Conservation (phyloP, 1,284 basidiomycete genomes). For the Ustilago bromivora region DNA sequence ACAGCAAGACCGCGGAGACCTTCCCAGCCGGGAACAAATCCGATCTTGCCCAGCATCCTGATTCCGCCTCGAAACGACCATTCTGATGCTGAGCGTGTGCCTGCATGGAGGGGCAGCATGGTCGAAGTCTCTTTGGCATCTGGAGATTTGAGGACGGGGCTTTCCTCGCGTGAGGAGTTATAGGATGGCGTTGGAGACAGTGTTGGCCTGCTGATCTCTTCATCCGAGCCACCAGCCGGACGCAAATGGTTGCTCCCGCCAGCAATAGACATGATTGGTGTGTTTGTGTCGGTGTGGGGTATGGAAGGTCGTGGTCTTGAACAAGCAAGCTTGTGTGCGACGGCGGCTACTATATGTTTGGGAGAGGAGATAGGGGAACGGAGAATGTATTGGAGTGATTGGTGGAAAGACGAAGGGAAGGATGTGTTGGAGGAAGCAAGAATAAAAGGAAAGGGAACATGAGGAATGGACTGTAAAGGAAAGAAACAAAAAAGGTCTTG, state of each 20-base stretch:
- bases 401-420: neutral
- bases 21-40: conserved; percentile 44
- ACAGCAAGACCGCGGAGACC: conserved; percentile 35
- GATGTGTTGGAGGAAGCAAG: neutral
- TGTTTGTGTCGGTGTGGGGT: neutral
- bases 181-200: conserved; percentile 21
- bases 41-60: conserved; percentile 27
- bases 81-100: neutral
- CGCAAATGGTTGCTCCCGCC: conserved; percentile 7
- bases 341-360: neutral
- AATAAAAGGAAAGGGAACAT: neutral
- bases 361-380: neutral
- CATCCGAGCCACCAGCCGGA: conserved; percentile 8
- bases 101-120: conserved; percentile 25
- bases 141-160: conserved; percentile 7
- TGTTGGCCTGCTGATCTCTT: conserved; percentile 12
- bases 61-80: neutral
- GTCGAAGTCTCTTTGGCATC: conserved; percentile 3
- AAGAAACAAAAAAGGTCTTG: neutral
- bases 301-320: neutral
- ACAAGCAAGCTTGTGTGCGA: too few species aligned
- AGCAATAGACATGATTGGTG: conserved; percentile 6
- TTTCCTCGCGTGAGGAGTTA: conserved; percentile 22
- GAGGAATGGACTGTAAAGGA: neutral
- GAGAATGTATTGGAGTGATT: neutral